Evolutionary conservation across 305 asterid species (phyloP).

Genomic region (Plantago coronopus): DNA sequence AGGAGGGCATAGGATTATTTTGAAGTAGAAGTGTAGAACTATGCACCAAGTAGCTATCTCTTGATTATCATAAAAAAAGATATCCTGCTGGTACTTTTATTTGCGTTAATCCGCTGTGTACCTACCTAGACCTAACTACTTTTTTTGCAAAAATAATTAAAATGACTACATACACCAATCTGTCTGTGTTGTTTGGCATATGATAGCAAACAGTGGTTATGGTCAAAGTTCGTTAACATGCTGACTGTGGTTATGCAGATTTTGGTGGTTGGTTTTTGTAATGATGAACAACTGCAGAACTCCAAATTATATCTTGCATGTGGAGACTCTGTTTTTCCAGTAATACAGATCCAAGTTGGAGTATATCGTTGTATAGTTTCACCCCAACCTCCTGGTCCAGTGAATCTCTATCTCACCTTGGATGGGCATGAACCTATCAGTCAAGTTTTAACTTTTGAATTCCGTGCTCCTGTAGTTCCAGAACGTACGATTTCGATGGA

Average conservation of each 20-base stretch:
- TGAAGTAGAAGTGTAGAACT: too few species aligned
- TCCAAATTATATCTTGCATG: constrained; percentile 60
- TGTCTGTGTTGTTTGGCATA: background rate
- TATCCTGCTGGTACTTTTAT: background rate
- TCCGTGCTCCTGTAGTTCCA: constrained; percentile 53
- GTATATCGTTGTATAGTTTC: constrained; percentile 67
- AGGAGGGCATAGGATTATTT: background rate
- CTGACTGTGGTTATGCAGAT: constrained; percentile 50
- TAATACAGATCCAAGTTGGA: constrained; percentile 65
- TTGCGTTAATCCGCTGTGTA: background rate
- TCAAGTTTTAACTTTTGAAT: constrained; percentile 67
- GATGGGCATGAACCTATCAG: constrained; percentile 82
- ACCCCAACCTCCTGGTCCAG: constrained; percentile 67
- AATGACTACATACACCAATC: background rate
- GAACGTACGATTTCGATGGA: constrained; percentile 30
- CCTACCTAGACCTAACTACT: constrained; percentile 1
- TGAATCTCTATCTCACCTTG: constrained; percentile 61
- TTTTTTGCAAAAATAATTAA: background rate
- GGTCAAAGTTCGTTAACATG: constrained; percentile 17
- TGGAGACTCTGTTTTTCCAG: constrained; percentile 59
- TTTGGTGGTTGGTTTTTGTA: constrained; percentile 67
- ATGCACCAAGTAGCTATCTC: too few species aligned
- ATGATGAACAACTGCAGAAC: constrained; percentile 40
- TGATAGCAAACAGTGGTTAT: constrained; percentile 5
- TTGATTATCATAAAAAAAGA: background rate